Evolutionary conservation across 192 early-diverging fungal species (phyloP).

Genomic region (Paraglomus brasilianum): DNA sequence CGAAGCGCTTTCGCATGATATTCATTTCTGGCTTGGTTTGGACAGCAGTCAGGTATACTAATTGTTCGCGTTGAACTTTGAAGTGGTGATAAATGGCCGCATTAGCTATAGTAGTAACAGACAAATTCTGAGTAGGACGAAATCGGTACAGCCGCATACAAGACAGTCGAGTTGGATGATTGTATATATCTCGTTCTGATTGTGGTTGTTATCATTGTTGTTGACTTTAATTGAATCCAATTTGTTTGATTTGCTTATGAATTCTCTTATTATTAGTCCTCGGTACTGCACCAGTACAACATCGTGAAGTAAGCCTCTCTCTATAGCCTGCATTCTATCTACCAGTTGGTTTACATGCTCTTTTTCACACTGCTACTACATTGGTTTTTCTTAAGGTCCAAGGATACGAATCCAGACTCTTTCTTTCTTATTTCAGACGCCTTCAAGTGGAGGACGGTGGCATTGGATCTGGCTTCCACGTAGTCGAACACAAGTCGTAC

Average conservation of each 20-base stretch:
- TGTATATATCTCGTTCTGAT: constrained; percentile 40
- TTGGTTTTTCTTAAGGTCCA: constrained; percentile 51
- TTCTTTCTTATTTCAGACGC: constrained; percentile 65
- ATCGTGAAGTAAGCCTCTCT: constrained; percentile 58
- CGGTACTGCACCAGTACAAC: constrained; percentile 64
- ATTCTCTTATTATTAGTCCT: constrained; percentile 49
- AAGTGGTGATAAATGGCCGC: not conserved
- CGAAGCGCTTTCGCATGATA: constrained; percentile 65
- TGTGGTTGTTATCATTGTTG: not conserved
- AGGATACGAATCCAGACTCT: constrained; percentile 60
- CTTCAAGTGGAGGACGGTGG: constrained; percentile 64
- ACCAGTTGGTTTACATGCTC: too few species aligned
- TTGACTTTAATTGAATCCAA: not conserved
- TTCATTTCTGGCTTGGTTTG: constrained; percentile 84
- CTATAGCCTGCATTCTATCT: too few species aligned
- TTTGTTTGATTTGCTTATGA: not conserved
- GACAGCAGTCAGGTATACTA: constrained; percentile 63
- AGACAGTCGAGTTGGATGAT: constrained; percentile 75
- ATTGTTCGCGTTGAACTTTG: not conserved
- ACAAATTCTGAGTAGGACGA: constrained; percentile 48
- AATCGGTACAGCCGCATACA: constrained; percentile 84
- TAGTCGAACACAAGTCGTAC: constrained; percentile 49
- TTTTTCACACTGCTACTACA: too few species aligned
- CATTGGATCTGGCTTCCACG: constrained; percentile 71
- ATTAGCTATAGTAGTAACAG: not conserved